These are phyloP conservation scores for Vigna trinervia DNA, from an alignment of 306 rosid genomes.

Conservation along the genomic window DNA sequence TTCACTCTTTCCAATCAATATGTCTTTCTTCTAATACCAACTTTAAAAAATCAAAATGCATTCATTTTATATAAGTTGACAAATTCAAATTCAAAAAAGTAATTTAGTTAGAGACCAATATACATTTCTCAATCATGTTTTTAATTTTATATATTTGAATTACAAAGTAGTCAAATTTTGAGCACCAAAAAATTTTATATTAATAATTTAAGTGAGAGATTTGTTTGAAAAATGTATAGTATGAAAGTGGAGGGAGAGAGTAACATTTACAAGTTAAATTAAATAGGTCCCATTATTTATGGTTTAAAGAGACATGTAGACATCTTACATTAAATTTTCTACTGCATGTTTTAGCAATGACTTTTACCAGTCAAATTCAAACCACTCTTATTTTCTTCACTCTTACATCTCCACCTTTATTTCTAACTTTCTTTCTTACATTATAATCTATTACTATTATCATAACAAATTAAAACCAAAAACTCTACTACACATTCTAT, in stretches of 20 bases:
- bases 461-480: not conserved
- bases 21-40: not conserved
- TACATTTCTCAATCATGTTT: not conserved
- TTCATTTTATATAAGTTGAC: not conserved
- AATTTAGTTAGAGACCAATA: not conserved
- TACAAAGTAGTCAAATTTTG: too few species aligned
- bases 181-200: too few species aligned
- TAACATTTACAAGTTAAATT: not conserved
- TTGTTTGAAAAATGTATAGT: not conserved
- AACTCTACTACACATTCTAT: not conserved
- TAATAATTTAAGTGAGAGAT: not conserved
- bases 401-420: not conserved
- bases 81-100: not conserved
- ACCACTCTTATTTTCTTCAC: not conserved
- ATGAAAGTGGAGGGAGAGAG: not conserved
- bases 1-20: not conserved
- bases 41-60: not conserved
- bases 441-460: too few species aligned
- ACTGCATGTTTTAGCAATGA: not conserved
- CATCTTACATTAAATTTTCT: conserved; percentile 1
- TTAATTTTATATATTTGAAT: too few species aligned
- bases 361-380: not conserved
- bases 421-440: not conserved
- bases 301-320: not conserved
- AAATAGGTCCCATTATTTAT: conserved; percentile 4